phyloP scores from a whole-genome alignment of 257 asterid genomes.

The Nicotiana attenuata region DNA sequence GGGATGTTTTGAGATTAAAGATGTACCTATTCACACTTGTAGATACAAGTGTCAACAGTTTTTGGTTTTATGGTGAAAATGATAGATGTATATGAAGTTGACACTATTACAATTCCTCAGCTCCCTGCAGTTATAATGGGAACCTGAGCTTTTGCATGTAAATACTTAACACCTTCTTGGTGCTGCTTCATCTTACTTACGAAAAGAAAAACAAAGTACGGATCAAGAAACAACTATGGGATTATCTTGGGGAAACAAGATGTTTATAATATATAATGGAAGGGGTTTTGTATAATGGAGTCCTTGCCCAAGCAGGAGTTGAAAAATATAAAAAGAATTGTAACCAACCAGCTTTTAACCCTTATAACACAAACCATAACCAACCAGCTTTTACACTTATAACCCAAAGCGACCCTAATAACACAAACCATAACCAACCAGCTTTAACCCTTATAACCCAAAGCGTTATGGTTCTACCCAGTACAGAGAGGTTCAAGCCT shows the following conservation, averaged over 20 bases:
- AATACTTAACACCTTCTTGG: neutral
- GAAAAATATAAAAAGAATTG: neutral
- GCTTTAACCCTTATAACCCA: slow-evolving; percentile 1
- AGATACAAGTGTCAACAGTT: neutral
- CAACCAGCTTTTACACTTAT: neutral
- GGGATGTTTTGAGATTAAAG: neutral
- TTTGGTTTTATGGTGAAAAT: neutral
- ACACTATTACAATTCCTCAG: neutral
- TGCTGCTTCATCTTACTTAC: neutral
- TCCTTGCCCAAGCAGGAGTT: neutral
- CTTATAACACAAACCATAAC: neutral
- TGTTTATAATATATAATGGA: neutral
- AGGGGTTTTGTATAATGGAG: neutral
- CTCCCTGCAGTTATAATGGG: neutral
- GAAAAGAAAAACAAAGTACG: neutral
- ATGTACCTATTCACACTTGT: neutral
- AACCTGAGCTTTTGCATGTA: neutral
- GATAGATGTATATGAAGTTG: neutral
- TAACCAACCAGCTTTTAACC: neutral
- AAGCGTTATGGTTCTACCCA: neutral
- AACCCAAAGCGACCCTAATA: too few species aligned
- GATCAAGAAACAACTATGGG: neutral
- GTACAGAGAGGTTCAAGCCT: neutral
- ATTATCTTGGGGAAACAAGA: neutral
- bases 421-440: neutral